Evolutionary conservation across 2,329 filamentous ascomycete species (phyloP).

Genomic region (Colletotrichum sp.): DNA sequence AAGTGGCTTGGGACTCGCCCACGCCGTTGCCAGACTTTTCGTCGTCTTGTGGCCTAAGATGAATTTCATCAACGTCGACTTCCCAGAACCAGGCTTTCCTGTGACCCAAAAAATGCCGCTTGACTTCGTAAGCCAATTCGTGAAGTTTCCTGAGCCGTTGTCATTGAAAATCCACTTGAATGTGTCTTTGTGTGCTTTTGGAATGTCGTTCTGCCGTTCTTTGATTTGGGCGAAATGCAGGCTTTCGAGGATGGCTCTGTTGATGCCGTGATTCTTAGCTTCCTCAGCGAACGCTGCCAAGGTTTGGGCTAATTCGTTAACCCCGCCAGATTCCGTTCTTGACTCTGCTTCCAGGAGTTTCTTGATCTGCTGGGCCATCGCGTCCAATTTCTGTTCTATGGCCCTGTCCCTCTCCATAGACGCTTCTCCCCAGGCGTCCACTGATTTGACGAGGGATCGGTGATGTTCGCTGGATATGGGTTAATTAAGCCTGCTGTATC

Average conservation of each 20-base stretch:
- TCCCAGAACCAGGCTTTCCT: conserved; percentile 50
- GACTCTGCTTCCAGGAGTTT: accelerated
- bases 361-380: neutral
- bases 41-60: conserved; percentile 33
- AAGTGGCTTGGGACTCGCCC: conserved; percentile 34
- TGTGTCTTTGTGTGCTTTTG: conserved; percentile 36
- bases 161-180: conserved; percentile 40
- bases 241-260: neutral
- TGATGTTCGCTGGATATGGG: too few species aligned
- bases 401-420: neutral
- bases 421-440: neutral
- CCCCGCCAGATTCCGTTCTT: neutral
- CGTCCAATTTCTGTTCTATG: neutral
- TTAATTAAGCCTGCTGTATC: too few species aligned
- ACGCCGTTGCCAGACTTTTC: conserved; percentile 25
- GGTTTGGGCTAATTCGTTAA: neutral
- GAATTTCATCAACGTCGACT: conserved; percentile 50
- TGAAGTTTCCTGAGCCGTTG: conserved; percentile 21
- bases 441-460: accelerated
- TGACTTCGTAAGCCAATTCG: conserved; percentile 28
- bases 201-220: conserved; percentile 29
- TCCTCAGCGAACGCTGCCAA: neutral
- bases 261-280: neutral
- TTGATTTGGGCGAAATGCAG: neutral
- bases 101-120: conserved; percentile 40